phyloP scores from a whole-genome alignment of 495 filamentous ascomycete genomes.

The Astrothelium macrocarpum region DNA sequence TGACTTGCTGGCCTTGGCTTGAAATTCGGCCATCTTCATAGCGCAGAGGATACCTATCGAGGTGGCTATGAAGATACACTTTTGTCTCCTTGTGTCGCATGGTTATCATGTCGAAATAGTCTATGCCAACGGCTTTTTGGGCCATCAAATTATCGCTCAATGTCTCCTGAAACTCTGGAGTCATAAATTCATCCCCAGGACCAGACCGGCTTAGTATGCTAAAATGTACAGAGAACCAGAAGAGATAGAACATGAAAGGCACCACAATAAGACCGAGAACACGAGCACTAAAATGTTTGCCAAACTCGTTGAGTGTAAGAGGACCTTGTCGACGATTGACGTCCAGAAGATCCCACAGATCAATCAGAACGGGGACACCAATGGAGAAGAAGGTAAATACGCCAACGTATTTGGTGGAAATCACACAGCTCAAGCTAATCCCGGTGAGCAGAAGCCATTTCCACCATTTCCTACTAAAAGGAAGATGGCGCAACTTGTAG shows the following conservation, averaged over 20 bases:
- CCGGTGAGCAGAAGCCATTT: slow-evolving; percentile 97
- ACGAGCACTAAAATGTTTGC: slow-evolving; percentile 83
- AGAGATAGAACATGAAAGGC: slow-evolving; percentile 95
- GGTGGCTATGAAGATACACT: slow-evolving; percentile 87
- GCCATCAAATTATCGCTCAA: slow-evolving; percentile 89
- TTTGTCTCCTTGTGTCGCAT: slow-evolving; percentile 96
- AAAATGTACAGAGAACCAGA: slow-evolving; percentile 99
- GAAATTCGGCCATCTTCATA: slow-evolving; percentile 98
- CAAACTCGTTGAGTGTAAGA: slow-evolving; percentile 66
- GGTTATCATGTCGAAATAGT: slow-evolving; percentile 84
- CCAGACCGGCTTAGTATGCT: slow-evolving; percentile 78
- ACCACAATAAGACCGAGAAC: slow-evolving; percentile 73
- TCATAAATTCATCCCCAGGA: slow-evolving; percentile 98
- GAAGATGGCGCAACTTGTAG: slow-evolving; percentile 86
- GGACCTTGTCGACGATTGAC: slow-evolving; percentile 71
- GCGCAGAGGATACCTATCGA: slow-evolving; percentile 77
- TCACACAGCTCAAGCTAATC: slow-evolving; percentile 89
- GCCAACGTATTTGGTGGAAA: slow-evolving; percentile 97
- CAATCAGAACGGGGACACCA: slow-evolving; percentile 83
- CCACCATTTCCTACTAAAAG: slow-evolving; percentile 96
- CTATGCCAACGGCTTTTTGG: slow-evolving; percentile 68
- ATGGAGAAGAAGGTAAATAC: slow-evolving; percentile 96
- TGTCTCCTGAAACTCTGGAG: slow-evolving; percentile 93
- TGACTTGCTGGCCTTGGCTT: slow-evolving; percentile 89
- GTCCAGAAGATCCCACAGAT: slow-evolving; percentile 90